Base-by-base conservation (phyloP, 1,284 basidiomycete species). In the Thecaphora frezii region DNA sequence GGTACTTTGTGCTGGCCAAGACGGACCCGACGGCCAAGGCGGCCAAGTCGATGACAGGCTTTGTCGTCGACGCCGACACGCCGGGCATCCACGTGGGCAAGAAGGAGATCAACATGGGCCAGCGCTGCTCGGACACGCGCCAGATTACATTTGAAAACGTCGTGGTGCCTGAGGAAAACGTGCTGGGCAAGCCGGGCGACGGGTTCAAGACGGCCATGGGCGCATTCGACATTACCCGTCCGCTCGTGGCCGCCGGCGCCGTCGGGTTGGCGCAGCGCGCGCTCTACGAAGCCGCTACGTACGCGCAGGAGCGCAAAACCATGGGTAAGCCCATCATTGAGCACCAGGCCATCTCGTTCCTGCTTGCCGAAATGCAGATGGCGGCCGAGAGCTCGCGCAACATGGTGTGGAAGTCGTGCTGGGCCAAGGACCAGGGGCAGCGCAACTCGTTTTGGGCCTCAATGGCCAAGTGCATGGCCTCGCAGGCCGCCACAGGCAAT, bases 61-160 rank as follows among this genome's bases (percentile, higher is more conserved):
- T 85, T 58, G 82, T 84, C 23, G 83, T 84, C 25, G 84, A 85
- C 44, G 83, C 80, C 18, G 81, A 84, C 59, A 71, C 81, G 0
- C 76, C 78, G 0, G 84, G 84, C 5, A 81, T 85, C 52, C 64
- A 69, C 53, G 54, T 67, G 8, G 73, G 73, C 47, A 83, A 82
- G 73, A 85, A 85, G 77, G 82, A 84, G 67, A 81, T 85, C 67
- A 85, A 85, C 76, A 84, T 85, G 83, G 84, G 84, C 44, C 84
- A 85, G 71, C 79, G 83, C 9, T 83, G 82, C 62, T 83, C 82
- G 1, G 84, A 85, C 68, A 85, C 84, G 7, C 79, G 84, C 24
- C 82, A 83, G 81, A 82, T 85, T 55, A 83, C 82, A 2, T 84
- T 85, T 60, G 82, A 82, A 65, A 80, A 83, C 55, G 82, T 83